Evolutionary conservation across 768 basidiomycete species (phyloP), one percentile per base, ranked within the genome.

Genomic region (Butyriboletus loyo): DNA sequence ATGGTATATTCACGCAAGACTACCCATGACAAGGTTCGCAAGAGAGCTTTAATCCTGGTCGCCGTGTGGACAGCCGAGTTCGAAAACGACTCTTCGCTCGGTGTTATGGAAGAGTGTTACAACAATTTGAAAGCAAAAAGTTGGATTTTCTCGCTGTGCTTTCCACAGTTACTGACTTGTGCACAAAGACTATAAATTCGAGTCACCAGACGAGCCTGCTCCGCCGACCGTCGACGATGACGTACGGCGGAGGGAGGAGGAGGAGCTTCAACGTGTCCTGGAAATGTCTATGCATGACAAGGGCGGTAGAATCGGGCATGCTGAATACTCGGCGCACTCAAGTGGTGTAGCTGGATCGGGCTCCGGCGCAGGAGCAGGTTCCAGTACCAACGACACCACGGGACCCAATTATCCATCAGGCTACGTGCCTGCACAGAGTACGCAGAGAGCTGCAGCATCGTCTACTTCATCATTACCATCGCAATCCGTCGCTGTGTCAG

Each of bases 241-340:
- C 13, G 81, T 83, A 38, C 81, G 89, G 13, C 77, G 91, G 13
- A 81, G 82, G 53, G 96, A 98, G 66, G 96, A 98, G 63, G 96
- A 96, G 63, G 96, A 98, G 59, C 83, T 98, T 2, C 90, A 93
- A 63, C 84, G 93, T 5, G 96, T 87, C 0, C 76, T 98, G 25
- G 94, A 96, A 64, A 85, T 97, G 73, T 92, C 89, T n/a, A 86
- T 93, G 73, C 84, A 86, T 49, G 94, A 98, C 66, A 88, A 86
- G 57, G 94, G 94, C 11, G 94, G 93, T 1, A 78, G 91, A 43
- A 60, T 65, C 6, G 74, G 78, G 31, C 85, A 85, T 79, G 56
- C 74, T 1, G 66, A 72, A 8, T 80, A 81, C 59, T 64, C 75
- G 1, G 70, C 68, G 24, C 75, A 61, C 46, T 72, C 68, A 17